phyloP scores from a whole-genome alignment of 805 yeast genomes.

The Candida maesae region DNA sequence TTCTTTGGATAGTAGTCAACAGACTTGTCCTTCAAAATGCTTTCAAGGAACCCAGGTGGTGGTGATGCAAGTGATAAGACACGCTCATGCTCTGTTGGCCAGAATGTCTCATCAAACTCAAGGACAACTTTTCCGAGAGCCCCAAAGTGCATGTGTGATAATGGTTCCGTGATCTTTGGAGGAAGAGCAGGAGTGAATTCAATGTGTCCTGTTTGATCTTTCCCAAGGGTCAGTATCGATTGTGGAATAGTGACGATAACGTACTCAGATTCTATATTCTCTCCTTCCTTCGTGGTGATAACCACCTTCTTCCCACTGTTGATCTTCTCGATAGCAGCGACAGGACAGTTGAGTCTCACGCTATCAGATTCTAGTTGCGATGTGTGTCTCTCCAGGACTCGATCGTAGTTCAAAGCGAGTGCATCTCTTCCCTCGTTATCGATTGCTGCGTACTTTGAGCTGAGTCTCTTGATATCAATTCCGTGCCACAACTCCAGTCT shows the following conservation, averaged over 20 bases:
- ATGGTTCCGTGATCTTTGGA: slow-evolving; percentile 35
- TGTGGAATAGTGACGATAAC: slow-evolving; percentile 76
- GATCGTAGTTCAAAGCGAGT: slow-evolving; percentile 53
- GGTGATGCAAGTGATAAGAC: slow-evolving; percentile 43
- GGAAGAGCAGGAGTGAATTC: slow-evolving; percentile 58
- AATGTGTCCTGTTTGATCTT: slow-evolving; percentile 41
- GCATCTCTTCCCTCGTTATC: slow-evolving; percentile 79
- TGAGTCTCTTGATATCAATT: slow-evolving; percentile 57
- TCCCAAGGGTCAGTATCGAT: slow-evolving; percentile 51
- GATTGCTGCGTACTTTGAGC: slow-evolving; percentile 65
- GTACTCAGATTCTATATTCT: slow-evolving; percentile 43
- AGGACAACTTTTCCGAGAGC: slow-evolving; percentile 69
- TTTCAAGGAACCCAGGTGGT: slow-evolving; percentile 19
- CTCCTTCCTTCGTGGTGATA: slow-evolving; percentile 29
- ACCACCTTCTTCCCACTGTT: slow-evolving; percentile 24
- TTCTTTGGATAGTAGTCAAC: slow-evolving; percentile 2
- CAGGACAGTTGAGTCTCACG: slow-evolving; percentile 41
- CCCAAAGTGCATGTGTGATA: slow-evolving; percentile 54
- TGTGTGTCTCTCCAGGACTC: slow-evolving; percentile 44
- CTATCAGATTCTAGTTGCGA: slow-evolving; percentile 35
- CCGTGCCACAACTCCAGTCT: slow-evolving; percentile 80
- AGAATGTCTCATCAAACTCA: slow-evolving; percentile 60
- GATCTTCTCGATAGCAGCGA: slow-evolving; percentile 34
- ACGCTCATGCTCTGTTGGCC: slow-evolving; percentile 54
- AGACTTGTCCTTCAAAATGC: slow-evolving; percentile 10